Base-by-base conservation (phyloP, 1,284 basidiomycete species). In the Rhizoctonia solani region DNA sequence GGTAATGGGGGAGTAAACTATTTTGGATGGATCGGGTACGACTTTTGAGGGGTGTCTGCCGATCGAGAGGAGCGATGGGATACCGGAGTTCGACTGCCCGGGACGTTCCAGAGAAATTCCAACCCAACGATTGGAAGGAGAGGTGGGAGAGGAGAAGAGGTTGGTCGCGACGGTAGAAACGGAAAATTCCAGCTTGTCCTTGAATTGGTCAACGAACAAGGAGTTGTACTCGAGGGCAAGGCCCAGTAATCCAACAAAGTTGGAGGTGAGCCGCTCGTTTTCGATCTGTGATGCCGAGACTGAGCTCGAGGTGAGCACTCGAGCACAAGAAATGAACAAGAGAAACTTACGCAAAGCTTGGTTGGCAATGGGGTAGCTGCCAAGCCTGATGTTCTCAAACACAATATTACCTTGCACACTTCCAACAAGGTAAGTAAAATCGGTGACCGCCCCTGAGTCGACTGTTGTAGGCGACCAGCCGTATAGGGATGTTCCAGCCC, bases 71-170 rank as follows among this genome's bases (percentile, higher is more conserved):
- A 66, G 23, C 19, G 56, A 65, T 3, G 69, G 50, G 4, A 58
- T 61, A 14, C 54, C 53, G 29, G 68, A 55, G 34, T 66, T 63
- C 23, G 58, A 50, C 34, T 63, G 53, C 27, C 49, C 65, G 1
- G 69, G 69, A 11, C 69, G 69, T 34, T 70, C 69, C 11, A 70
- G 65, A 4, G 66, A 42, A 27, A 70, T 41, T 19, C 58, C 56
- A 23, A 65, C 55, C 29, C 56, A 66, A 16, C 61, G 67, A 16
- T 37, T 63, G 27, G 42, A 16, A 21, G 69, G 69, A 1, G 53
- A 19, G 21, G 61, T 55, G 29, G 68, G 5, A 21, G 41, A 34
- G 23, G 59, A 34, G 32, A 69, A 50, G 19, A 69, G 34, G 44
- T 66, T 50, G 44, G 68, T 66, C 0, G 54, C 3, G 37, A 69